Conservation (phyloP, 1,284 basidiomycete genomes). For the Cryptococcus sp. region DNA sequence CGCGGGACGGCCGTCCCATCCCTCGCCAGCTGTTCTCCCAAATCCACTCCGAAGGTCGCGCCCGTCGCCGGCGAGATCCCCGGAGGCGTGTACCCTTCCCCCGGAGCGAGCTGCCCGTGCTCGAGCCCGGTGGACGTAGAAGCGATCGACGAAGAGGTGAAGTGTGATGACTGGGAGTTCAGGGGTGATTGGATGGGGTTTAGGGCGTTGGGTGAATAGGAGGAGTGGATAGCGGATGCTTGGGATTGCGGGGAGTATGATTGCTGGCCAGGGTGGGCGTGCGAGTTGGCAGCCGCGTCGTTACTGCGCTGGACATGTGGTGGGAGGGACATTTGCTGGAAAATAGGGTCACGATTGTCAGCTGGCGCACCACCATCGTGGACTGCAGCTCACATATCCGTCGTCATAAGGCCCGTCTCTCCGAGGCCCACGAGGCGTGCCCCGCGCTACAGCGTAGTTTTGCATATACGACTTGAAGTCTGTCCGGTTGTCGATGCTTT, state of each 20-base stretch:
- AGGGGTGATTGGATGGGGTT: neutral
- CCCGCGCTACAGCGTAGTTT: conserved; percentile 83
- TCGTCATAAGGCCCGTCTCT: conserved; percentile 80
- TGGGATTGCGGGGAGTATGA: neutral
- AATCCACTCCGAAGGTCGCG: conserved; percentile 82
- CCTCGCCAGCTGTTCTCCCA: conserved; percentile 84
- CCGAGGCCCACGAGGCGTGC: conserved; percentile 63
- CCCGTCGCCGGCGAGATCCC: conserved; percentile 34
- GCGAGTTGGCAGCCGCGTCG: conserved; percentile 16
- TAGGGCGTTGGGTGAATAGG: neutral
- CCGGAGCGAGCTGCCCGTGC: neutral
- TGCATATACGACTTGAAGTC: conserved; percentile 98
- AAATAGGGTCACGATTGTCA: neutral
- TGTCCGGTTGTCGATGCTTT: conserved; percentile 85
- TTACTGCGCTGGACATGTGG: conserved; percentile 36
- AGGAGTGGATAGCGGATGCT: neutral
- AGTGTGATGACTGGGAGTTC: neutral
- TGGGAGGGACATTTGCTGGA: conserved; percentile 22
- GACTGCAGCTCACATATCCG: conserved; percentile 66
- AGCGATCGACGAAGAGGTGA: conserved; percentile 10
- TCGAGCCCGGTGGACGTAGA: neutral
- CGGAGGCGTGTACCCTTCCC: conserved; percentile 23
- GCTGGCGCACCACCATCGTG: neutral
- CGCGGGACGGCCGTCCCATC: conserved; percentile 85
- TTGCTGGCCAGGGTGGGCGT: neutral